A percentile compares a stretch with the other conserved stretches of the same genome.
Evolutionary conservation across 139 green algal species (phyloP).

Genomic region (Chlorella sp.): DNA sequence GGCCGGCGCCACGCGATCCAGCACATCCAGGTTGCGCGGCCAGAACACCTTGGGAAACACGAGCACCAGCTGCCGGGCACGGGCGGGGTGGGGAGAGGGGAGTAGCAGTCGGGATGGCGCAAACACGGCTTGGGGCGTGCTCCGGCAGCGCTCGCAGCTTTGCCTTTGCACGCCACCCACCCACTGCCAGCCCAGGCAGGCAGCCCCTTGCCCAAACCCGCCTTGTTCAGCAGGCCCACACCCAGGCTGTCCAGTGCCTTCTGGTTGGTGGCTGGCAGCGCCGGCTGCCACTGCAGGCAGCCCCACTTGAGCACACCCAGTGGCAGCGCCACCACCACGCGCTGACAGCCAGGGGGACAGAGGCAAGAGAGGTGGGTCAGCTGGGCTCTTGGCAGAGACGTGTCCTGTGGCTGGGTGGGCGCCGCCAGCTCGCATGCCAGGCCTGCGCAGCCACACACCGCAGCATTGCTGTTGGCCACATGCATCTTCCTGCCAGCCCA

Average conservation of each 20-base stretch:
- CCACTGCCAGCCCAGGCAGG: neutral
- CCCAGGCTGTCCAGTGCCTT: neutral
- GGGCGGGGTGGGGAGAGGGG: neutral
- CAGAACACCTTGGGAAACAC: neutral
- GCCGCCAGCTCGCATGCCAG: too few species aligned
- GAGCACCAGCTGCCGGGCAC: neutral
- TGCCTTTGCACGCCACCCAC: neutral
- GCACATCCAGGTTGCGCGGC: neutral
- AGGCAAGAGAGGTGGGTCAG: too few species aligned
- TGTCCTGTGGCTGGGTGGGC: too few species aligned
- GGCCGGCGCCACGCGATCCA: neutral
- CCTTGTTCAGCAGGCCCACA: conserved; percentile 28
- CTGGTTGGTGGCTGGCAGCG: conserved; percentile 5
- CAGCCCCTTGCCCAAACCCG: neutral
- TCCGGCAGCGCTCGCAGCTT: too few species aligned
- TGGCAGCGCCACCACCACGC: conserved; percentile 1
- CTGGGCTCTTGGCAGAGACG: too few species aligned
- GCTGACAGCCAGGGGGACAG: neutral
- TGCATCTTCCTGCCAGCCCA: too few species aligned
- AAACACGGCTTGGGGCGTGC: too few species aligned
- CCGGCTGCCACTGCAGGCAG: neutral
- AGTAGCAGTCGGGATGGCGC: too few species aligned
- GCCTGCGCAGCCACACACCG: too few species aligned
- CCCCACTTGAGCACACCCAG: conserved; percentile 2
- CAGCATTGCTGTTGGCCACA: too few species aligned